Evolutionary conservation across 805 yeast species (phyloP), one percentile per base, ranked within the genome.

Genomic region (Peterozyma toletana): DNA sequence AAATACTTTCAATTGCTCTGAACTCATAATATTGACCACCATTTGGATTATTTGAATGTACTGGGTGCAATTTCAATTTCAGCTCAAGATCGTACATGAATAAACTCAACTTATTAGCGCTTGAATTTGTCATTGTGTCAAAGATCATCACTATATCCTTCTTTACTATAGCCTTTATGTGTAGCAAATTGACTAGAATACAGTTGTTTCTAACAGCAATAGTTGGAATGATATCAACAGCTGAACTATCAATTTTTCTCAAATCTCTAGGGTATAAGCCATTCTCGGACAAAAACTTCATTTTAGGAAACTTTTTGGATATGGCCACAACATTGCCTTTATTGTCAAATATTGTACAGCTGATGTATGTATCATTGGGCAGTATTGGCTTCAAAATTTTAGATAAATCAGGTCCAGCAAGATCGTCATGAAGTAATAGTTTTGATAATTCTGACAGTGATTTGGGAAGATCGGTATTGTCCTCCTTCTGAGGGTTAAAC

Each of bases 131-230:
- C 42, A 81, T 69, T 11, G 87, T 80, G 56, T 93, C 98, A 61
- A 93, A 93, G 1, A 93, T 74, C 64, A 86, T 73, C 9, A 93
- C 95, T 49, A 73, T 68, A 54, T 91, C 87, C 36, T 77, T 73
- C 53, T 84, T 86, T n/a, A 93, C 78, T 39, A 93, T 70, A 1
- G 97, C 98, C 51, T 93, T 84, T 40, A 93, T 88, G 58, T 90
- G 93, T 34, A 93, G 65, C 55, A 93, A 63, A 57, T 89, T 90
- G 40, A 93, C 79, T 43, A 93, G 67, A 15, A 91, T 85, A 42
- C 95, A 83, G 50, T 77, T 75, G 21, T 77, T 72, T 47, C 97
- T 73, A 17, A 89, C 88, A 47, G 90, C 80, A 38, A 93, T 83
- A 15, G 88, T 79, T 0, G 99, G 99, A 3, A 90, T 90, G 16